Conservation (phyloP, 2,329 filamentous ascomycete genomes). For the Polychaeton citri region DNA sequence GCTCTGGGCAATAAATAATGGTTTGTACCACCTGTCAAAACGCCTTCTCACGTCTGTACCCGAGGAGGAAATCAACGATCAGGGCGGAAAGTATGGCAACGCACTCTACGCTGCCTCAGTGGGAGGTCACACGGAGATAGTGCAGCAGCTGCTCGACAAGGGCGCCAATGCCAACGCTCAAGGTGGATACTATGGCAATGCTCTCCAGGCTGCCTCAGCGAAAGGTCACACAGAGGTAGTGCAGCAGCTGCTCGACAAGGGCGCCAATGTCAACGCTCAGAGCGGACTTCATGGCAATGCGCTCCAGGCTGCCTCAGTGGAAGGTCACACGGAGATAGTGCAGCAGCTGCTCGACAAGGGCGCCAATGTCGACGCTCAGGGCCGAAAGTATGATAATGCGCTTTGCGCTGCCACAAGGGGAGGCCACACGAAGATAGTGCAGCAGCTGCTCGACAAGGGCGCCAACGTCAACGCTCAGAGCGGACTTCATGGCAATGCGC, state of each 20-base stretch:
- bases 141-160: constrained; percentile 10
- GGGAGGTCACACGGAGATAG: constrained; percentile 4
- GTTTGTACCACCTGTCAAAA: not conserved
- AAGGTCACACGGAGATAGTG: constrained; percentile 6
- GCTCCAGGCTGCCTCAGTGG: not conserved
- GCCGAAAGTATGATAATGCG: constrained; percentile 3
- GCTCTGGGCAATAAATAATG: constrained; percentile 1
- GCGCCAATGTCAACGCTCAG: constrained; percentile 3
- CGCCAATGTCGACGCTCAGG: constrained; percentile 11
- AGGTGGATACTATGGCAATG: constrained; percentile 9
- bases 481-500: constrained; percentile 1
- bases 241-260: constrained; percentile 5
- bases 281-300: constrained; percentile 2
- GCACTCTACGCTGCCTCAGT: constrained; percentile 1
- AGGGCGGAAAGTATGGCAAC: not conserved
- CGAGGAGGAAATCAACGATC: not conserved
- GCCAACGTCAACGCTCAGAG: constrained; percentile 7
- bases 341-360: constrained; percentile 10
- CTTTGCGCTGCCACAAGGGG: constrained; percentile 7
- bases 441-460: constrained; percentile 8
- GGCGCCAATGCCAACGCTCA: constrained; percentile 11
- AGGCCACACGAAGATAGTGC: constrained; percentile 7
- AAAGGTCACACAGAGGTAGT: constrained; percentile 8
- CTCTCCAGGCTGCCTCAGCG: constrained; percentile 8
- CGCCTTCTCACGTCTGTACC: not conserved